Evolutionary conservation across 176 grass and related monocot species (phyloP).

Genomic region (Themeda triandra): DNA sequence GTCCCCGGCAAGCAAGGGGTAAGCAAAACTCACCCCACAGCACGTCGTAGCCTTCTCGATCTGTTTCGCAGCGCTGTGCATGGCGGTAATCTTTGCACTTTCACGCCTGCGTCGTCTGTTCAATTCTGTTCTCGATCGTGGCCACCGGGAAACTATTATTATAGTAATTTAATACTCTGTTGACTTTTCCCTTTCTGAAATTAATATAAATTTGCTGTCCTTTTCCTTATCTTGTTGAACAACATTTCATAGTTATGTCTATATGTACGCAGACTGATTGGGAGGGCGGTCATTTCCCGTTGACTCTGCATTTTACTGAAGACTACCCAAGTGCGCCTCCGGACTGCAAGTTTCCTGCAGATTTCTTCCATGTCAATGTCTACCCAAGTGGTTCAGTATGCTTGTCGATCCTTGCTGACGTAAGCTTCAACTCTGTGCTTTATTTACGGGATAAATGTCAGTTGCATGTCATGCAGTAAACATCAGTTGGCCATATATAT

Average conservation of each 20-base stretch:
- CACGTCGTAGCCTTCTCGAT: background rate
- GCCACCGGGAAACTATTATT: no score
- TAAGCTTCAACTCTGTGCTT: constrained; percentile 37
- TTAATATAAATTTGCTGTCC: background rate
- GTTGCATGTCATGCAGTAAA: background rate
- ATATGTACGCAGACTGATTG: constrained; percentile 77
- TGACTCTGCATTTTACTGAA: constrained; percentile 59
- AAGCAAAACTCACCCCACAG: background rate
- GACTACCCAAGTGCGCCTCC: constrained; percentile 75
- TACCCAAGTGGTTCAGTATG: constrained; percentile 61
- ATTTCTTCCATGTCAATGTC: constrained; percentile 86
- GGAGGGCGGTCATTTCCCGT: constrained; percentile 81
- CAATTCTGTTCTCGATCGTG: background rate
- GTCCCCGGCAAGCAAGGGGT: constrained; percentile 78
- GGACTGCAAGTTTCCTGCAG: constrained; percentile 66
- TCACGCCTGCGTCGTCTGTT: background rate
- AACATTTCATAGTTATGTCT: background rate
- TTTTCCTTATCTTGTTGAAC: background rate
- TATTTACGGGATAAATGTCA: background rate
- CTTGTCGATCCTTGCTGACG: constrained; percentile 65
- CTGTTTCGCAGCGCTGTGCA: background rate
- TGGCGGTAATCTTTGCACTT: background rate
- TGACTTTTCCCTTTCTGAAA: no score
- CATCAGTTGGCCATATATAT: background rate
- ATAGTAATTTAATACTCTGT: no score